Conservation (phyloP, 495 filamentous ascomycete genomes). For the Hypoxylon fuscum region DNA sequence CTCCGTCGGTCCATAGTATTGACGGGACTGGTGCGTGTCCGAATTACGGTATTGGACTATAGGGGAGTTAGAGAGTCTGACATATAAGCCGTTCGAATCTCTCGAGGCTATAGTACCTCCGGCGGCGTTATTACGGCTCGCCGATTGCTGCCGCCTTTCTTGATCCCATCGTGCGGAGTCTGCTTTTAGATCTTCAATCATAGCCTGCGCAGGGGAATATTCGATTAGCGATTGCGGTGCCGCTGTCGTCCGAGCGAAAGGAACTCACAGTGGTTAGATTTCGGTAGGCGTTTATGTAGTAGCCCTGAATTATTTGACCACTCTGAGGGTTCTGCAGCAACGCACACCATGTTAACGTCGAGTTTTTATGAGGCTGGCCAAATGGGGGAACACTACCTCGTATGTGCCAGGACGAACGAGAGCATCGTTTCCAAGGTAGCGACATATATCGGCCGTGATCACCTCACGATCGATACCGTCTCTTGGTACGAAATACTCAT, state of each 20-base stretch:
- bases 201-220: slow-evolving; percentile 64
- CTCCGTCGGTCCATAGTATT: slow-evolving; percentile 60
- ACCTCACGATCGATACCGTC: slow-evolving; percentile 93
- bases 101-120: slow-evolving; percentile 67
- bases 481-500: slow-evolving; percentile 87
- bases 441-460: slow-evolving; percentile 93
- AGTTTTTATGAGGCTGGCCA: slow-evolving; percentile 8
- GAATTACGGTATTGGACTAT: slow-evolving; percentile 63
- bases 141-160: slow-evolving; percentile 66
- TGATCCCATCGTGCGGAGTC: slow-evolving; percentile 84
- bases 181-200: slow-evolving; percentile 85
- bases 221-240: slow-evolving; percentile 26
- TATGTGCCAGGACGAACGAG: slow-evolving; percentile 85
- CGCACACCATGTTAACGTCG: slow-evolving; percentile 35
- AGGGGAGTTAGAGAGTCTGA: slow-evolving; percentile 67
- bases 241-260: neutral
- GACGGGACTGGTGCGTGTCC: slow-evolving; percentile 59
- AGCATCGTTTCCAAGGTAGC: slow-evolving; percentile 91
- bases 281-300: slow-evolving; percentile 87
- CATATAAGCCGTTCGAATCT: slow-evolving; percentile 57
- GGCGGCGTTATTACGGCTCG: slow-evolving; percentile 53
- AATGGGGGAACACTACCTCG: slow-evolving; percentile 65
- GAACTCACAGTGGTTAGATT: slow-evolving; percentile 83
- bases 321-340: slow-evolving; percentile 49
- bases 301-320: slow-evolving; percentile 74